Conservation (phyloP, 306 rosid species). For the Prosopis cineraria region DNA sequence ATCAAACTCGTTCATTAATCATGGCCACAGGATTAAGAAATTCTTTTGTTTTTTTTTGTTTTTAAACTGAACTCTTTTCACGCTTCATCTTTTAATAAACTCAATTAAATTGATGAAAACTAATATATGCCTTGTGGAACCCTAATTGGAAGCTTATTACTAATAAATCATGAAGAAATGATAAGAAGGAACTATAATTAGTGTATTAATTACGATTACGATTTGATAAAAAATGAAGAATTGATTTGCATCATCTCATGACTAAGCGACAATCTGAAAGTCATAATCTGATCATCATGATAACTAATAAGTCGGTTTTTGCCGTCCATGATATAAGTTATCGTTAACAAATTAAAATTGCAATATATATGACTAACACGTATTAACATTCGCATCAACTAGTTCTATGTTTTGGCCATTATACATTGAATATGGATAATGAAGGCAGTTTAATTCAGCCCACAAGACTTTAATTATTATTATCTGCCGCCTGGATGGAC, state of each 20-base stretch:
- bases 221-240: neutral
- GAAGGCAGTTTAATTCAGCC: neutral
- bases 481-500: neutral
- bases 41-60: too few relatives aligned
- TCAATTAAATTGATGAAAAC: too few relatives aligned
- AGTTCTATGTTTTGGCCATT: neutral
- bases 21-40: neutral
- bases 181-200: neutral
- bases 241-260: neutral
- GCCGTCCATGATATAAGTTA: neutral
- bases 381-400: neutral
- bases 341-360: neutral
- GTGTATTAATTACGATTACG: neutral
- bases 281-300: neutral
- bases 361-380: neutral
- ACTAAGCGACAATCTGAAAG: neutral
- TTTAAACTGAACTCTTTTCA: too few relatives aligned
- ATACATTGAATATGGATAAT: neutral
- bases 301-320: slow-evolving; percentile 6
- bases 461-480: neutral
- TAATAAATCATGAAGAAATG: neutral
- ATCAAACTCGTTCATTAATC: neutral
- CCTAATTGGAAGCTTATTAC: neutral
- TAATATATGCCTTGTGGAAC: neutral
- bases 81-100: neutral